These are phyloP conservation scores for Tulasnella sp. DNA, from an alignment of 768 basidiomycete genomes.

Conservation along the genomic window DNA sequence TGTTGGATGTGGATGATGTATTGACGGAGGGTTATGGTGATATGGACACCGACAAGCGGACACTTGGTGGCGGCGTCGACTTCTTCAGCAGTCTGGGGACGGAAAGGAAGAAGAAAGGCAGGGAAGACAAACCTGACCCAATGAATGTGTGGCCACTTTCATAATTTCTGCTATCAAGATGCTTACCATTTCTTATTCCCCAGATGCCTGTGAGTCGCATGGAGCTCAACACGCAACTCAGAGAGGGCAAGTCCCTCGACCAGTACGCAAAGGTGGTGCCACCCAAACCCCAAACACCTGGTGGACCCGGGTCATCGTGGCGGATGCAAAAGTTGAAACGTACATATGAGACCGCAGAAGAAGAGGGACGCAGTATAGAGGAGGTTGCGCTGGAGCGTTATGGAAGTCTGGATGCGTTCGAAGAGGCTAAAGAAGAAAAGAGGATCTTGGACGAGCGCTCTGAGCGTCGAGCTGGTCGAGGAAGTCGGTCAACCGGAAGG, in stretches of 20 bases:
- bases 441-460: constrained; percentile 76
- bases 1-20: constrained; percentile 34
- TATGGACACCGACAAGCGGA: constrained; percentile 35
- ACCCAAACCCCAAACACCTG: constrained; percentile 48
- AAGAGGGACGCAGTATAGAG: constrained; percentile 61
- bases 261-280: constrained; percentile 33
- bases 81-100: constrained; percentile 85
- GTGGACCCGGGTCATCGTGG: constrained; percentile 91
- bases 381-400: constrained; percentile 84
- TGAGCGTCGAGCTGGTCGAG: constrained; percentile 37
- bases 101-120: constrained; percentile 54
- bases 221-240: constrained; percentile 53
- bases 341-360: constrained; percentile 82
- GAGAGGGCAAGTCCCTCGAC: constrained; percentile 32
- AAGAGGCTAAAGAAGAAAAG: constrained; percentile 81
- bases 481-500: constrained; percentile 24
- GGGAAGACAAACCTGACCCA: constrained; percentile 49
- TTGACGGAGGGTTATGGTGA: constrained; percentile 61
- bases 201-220: constrained; percentile 51
- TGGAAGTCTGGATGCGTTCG: constrained; percentile 71
- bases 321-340: constrained; percentile 93
- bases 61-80: constrained; percentile 53
- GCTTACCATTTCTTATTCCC: too few species aligned
- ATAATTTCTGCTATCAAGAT: too few species aligned
- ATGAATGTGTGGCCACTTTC: constrained; percentile 51